Evolutionary conservation across 306 rosid genomes (phyloP).

Genomic region (Cucumis cinereus): DNA sequence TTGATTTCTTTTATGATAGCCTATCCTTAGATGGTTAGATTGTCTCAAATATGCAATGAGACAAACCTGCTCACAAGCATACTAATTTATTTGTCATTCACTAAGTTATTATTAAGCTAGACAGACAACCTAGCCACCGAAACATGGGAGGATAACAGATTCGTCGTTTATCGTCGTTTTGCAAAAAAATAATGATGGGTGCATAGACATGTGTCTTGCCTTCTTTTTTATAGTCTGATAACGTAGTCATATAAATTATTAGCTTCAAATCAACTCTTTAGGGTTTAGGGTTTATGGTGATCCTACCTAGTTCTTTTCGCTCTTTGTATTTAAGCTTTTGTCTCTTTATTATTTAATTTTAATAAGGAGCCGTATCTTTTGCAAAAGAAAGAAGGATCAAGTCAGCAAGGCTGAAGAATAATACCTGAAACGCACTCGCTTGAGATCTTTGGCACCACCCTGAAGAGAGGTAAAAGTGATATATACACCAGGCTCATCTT

Average conservation of each 20-base stretch:
- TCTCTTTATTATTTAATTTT: too few species aligned
- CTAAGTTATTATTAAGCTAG: not conserved
- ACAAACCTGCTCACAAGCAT: not conserved
- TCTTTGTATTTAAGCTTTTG: too few species aligned
- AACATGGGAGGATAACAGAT: not conserved
- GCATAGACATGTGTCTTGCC: not conserved
- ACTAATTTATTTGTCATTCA: not conserved
- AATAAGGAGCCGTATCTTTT: too few species aligned
- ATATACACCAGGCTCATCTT: slow-evolving; percentile 15
- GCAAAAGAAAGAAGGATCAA: not conserved
- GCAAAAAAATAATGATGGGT: not conserved
- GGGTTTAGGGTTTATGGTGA: too few species aligned
- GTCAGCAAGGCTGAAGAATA: not conserved
- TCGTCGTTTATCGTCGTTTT: too few species aligned
- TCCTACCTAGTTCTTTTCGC: too few species aligned
- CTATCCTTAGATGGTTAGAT: not conserved
- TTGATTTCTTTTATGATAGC: not conserved
- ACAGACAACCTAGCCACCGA: not conserved
- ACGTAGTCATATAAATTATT: not conserved
- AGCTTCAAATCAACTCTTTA: not conserved
- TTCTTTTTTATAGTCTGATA: not conserved
- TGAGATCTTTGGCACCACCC: slow-evolving; percentile 13
- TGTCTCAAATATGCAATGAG: not conserved
- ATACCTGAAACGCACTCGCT: slow-evolving; percentile 18
- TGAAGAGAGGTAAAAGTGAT: slow-evolving; percentile 9